Evolutionary conservation across 257 asterid genomes (phyloP).

Genomic region (Ligustrum vulgare): DNA sequence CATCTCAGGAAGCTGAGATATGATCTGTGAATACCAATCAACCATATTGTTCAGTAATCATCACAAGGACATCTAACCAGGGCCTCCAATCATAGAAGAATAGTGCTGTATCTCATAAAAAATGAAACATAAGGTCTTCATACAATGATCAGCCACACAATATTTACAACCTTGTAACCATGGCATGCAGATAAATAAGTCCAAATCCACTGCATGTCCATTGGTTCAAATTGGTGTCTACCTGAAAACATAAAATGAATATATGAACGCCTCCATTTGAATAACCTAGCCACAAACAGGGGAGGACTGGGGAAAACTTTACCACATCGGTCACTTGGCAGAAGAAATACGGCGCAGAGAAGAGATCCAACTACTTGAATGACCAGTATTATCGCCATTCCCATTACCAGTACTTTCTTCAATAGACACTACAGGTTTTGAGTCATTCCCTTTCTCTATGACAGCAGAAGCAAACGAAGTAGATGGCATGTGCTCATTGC

Average conservation of each 20-base stretch:
- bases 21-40: conserved; percentile 26
- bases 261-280: not conserved
- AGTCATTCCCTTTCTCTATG: conserved; percentile 51
- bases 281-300: not conserved
- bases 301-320: not conserved
- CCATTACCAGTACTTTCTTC: conserved; percentile 67
- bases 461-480: conserved; percentile 66
- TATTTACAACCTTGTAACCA: conserved; percentile 19
- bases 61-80: conserved; percentile 44
- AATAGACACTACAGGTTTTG: conserved; percentile 54
- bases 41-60: conserved; percentile 31
- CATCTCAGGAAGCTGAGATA: conserved; percentile 29
- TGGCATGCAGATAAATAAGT: not conserved
- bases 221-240: conserved; percentile 2
- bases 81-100: conserved; percentile 30
- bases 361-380: conserved; percentile 91
- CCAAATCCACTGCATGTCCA: conserved; percentile 8
- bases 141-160: conserved; percentile 14
- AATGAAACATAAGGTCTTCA: conserved; percentile 11
- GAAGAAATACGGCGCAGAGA: conserved; percentile 89
- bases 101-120: conserved; percentile 3
- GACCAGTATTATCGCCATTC: conserved; percentile 63
- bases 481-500: conserved; percentile 56
- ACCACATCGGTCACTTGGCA: conserved; percentile 60
- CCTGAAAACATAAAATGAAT: conserved; percentile 16